phyloP scores from a whole-genome alignment of 2,329 filamentous ascomycete genomes.

The Colletotrichum chrysophilum region DNA sequence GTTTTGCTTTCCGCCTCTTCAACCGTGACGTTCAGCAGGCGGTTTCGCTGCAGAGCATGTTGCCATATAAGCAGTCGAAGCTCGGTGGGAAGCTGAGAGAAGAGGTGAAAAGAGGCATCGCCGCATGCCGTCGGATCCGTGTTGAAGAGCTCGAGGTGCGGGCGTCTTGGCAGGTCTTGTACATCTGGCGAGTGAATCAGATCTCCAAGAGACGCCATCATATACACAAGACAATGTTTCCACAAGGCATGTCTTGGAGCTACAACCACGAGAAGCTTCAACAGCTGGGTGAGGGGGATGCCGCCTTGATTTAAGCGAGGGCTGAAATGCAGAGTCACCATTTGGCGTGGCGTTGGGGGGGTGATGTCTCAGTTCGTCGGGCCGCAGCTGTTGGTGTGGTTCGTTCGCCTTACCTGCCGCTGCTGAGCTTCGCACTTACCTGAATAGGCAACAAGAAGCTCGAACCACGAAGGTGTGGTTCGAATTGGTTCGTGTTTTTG shows the following conservation, averaged over 20 bases:
- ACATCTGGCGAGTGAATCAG: not conserved
- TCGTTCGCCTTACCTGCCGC: not conserved
- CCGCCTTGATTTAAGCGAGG: not conserved
- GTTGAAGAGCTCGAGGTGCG: slow-evolving; percentile 14
- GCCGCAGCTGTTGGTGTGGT: not conserved
- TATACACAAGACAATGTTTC: not conserved
- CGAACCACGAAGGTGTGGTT: not conserved
- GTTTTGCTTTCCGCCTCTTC: not conserved
- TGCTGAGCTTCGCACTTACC: not conserved
- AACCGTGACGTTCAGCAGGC: not conserved
- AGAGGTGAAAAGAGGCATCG: not conserved
- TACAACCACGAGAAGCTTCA: not conserved
- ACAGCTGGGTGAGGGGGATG: not conserved
- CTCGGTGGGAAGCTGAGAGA: not conserved
- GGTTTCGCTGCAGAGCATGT: not conserved
- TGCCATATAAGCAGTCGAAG: not conserved
- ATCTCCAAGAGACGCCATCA: not conserved
- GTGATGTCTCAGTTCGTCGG: not conserved
- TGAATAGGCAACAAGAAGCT: not conserved
- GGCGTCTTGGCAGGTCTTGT: not conserved
- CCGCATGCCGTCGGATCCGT: not conserved
- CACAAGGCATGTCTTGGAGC: not conserved
- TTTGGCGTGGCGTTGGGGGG: not conserved
- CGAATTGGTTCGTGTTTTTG: not conserved
- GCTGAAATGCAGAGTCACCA: not conserved